A percentile compares a stretch with the other conserved stretches of the same genome.
These are phyloP conservation scores for Mortierella hygrophila DNA, from an alignment of 192 early-diverging fungal genomes.

Conservation along the genomic window DNA sequence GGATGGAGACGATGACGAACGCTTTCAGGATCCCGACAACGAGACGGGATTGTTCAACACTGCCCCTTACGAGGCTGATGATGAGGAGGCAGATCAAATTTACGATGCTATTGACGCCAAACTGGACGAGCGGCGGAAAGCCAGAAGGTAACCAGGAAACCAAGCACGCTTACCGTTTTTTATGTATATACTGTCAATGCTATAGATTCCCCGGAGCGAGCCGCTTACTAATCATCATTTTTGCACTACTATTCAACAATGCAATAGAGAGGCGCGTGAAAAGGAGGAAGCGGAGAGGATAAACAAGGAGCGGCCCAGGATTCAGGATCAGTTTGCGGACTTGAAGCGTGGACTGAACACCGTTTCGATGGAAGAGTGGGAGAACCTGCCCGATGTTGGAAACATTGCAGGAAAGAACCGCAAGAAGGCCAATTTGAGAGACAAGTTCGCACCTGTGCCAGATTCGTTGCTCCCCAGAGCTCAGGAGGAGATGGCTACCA, in stretches of 20 bases:
- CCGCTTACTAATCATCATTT: background rate
- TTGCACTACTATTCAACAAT: background rate
- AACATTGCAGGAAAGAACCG: conserved; percentile 88
- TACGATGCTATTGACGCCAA: conserved; percentile 90
- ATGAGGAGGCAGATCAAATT: conserved; percentile 96
- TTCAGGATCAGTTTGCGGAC: conserved; percentile 92
- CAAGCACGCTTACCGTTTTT: background rate
- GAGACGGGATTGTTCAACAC: conserved; percentile 91
- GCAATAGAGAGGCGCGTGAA: conserved; percentile 77
- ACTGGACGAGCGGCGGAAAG: conserved; percentile 89
- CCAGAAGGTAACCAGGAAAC: conserved; percentile 55
- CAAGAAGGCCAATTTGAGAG: conserved; percentile 69
- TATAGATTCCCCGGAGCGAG: background rate
- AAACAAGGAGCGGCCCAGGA: conserved; percentile 80
- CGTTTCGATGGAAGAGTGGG: conserved; percentile 93
- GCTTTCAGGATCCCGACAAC: conserved; percentile 93
- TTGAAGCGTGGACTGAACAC: conserved; percentile 85
- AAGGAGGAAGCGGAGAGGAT: conserved; percentile 74
- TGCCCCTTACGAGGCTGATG: conserved; percentile 93
- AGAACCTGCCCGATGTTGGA: conserved; percentile 78
- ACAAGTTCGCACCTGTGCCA: conserved; percentile 70
- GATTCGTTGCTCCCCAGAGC: conserved; percentile 72
- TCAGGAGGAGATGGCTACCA: conserved; percentile 67
- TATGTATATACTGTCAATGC: background rate
- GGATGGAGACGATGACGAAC: conserved; percentile 77